A percentile compares a stretch with the other conserved stretches of the same genome.
These are phyloP conservation scores for Exophiala mesophila DNA, from an alignment of 2,329 filamentous ascomycete species.

Conservation along the genomic window DNA sequence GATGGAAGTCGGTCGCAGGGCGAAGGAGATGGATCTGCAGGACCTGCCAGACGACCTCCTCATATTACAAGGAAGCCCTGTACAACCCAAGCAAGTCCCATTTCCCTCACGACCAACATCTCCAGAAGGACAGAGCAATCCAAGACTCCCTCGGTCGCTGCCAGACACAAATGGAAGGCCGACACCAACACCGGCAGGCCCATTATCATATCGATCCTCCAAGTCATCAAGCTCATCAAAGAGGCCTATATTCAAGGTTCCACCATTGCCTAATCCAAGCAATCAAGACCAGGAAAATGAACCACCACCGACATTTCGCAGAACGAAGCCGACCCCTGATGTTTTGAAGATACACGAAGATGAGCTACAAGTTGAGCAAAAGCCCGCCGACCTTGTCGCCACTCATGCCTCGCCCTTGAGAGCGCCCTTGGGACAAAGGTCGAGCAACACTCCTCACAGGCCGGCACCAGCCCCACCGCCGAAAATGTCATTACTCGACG, in stretches of 20 bases:
- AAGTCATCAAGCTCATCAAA: slow-evolving; percentile 39
- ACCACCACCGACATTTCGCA: slow-evolving; percentile 63
- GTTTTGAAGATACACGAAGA: slow-evolving; percentile 55
- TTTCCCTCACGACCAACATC: slow-evolving; percentile 7
- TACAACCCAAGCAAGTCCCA: slow-evolving; percentile 26
- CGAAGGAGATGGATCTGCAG: slow-evolving; percentile 30
- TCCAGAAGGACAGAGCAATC: slow-evolving; percentile 10
- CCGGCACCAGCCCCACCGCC: slow-evolving; percentile 74
- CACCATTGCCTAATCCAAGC: slow-evolving; percentile 54
- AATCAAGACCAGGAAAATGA: slow-evolving; percentile 82
- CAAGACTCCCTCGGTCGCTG: slow-evolving; percentile 17
- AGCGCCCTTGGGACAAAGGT: slow-evolving; percentile 49
- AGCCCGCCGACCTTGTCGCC: slow-evolving; percentile 41
- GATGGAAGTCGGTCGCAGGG: slow-evolving; percentile 28
- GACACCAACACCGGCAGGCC: slow-evolving; percentile 38
- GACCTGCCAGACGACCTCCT: slow-evolving; percentile 25
- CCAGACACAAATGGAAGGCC: slow-evolving; percentile 27
- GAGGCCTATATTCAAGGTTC: slow-evolving; percentile 56
- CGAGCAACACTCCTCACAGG: slow-evolving; percentile 69
- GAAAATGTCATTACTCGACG: slow-evolving; percentile 94
- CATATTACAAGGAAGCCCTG: slow-evolving; percentile 19
- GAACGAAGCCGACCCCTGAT: slow-evolving; percentile 52
- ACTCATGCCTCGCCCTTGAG: slow-evolving; percentile 39
- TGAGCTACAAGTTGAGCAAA: slow-evolving; percentile 30
- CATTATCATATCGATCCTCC: slow-evolving; percentile 36